Percentiles rank a stretch among this genome's conserved stretches.
phyloP scores from a whole-genome alignment of 495 filamentous ascomycete genomes.

The Penicillium mononematosum region DNA sequence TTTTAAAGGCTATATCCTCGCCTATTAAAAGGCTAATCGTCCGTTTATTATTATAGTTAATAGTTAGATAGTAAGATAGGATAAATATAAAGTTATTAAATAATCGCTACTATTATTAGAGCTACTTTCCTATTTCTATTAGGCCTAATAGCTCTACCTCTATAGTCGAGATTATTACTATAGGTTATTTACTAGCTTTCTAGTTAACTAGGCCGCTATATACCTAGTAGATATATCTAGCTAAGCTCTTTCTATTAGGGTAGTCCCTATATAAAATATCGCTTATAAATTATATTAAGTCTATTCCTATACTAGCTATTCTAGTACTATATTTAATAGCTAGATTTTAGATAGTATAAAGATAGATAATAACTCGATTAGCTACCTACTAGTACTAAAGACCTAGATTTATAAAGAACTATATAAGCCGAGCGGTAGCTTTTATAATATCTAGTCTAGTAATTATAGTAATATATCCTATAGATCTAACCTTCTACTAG shows the following conservation, averaged over 20 bases:
- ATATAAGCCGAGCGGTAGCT: too few species aligned
- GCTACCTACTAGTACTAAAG: too few species aligned
- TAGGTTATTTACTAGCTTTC: constrained; percentile 22
- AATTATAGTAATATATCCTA: constrained; percentile 21
- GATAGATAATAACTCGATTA: too few species aligned
- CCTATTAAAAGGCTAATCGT: constrained; percentile 1
- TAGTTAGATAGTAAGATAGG: not conserved
- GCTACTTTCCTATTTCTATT: too few species aligned
- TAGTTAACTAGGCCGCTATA: constrained; percentile 24
- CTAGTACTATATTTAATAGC: too few species aligned
- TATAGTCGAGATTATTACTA: constrained; percentile 21
- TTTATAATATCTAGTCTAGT: constrained; percentile 24
- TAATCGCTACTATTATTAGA: too few species aligned
- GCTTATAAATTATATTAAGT: constrained; percentile 7
- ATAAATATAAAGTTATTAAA: not conserved
- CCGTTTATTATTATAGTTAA: constrained; percentile 2
- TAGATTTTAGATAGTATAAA: too few species aligned
- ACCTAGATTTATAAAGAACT: constrained; percentile 23
- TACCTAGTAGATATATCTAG: constrained; percentile 18
- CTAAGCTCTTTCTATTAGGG: constrained; percentile 15
- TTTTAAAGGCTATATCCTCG: constrained; percentile 8
- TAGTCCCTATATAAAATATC: constrained; percentile 24
- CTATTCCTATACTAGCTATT: too few species aligned
- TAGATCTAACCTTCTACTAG: constrained; percentile 29
- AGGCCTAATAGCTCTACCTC: constrained; percentile 23